Percentiles rank a stretch among this genome's conserved stretches.
These are phyloP conservation scores for Ambrosia hybrid DNA, from an alignment of 140 eudicot genomes.

Conservation along the genomic window DNA sequence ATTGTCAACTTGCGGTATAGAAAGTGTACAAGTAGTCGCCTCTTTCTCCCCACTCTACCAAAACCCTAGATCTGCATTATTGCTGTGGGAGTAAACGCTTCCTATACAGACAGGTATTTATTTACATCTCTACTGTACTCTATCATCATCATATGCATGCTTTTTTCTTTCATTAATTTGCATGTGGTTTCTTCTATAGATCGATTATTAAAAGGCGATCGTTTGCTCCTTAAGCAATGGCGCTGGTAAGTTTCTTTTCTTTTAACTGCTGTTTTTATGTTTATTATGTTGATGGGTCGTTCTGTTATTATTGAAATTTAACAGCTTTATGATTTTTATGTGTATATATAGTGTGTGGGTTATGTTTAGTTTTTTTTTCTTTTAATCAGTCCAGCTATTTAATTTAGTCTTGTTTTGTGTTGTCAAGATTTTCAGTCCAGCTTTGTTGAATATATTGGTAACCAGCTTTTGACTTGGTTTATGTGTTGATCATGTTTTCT, in stretches of 20 bases:
- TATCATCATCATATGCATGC: neutral
- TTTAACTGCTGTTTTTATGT: neutral
- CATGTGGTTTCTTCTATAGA: conserved; percentile 12
- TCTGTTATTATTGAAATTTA: neutral
- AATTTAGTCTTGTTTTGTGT: too few species aligned
- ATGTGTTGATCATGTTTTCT: too few species aligned
- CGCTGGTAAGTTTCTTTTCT: conserved; percentile 58
- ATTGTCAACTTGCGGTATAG: neutral
- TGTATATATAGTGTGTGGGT: too few species aligned
- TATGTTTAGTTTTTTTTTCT: neutral
- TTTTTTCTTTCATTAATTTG: neutral
- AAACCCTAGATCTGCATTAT: conserved; percentile 9
- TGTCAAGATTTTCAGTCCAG: too few species aligned
- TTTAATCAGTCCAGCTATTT: too few species aligned
- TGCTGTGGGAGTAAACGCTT: conserved; percentile 21
- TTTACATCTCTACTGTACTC: neutral
- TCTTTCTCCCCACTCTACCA: neutral
- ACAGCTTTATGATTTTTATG: neutral
- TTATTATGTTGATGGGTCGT: neutral
- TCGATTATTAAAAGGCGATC: conserved; percentile 33
- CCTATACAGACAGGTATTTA: conserved; percentile 24
- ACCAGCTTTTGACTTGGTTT: too few species aligned
- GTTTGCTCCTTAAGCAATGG: conserved; percentile 53
- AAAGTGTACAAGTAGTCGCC: too few species aligned
- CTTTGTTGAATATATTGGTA: too few species aligned